Evolutionary conservation across 257 asterid species (phyloP), one percentile per base, ranked within the genome.

Genomic region (Striga asiatica): DNA sequence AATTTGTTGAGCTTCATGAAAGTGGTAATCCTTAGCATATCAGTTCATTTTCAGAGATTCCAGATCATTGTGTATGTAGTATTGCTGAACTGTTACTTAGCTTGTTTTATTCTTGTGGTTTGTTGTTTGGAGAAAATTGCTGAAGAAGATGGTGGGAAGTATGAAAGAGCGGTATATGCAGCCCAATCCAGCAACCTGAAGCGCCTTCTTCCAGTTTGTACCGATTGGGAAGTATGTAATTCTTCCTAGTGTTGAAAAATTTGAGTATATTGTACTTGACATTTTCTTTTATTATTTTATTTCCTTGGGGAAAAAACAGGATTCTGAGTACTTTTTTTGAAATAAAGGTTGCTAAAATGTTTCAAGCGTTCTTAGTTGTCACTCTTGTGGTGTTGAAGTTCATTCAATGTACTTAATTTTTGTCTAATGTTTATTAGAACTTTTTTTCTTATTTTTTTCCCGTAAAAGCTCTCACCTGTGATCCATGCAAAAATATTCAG

Each of bases 131-230:
- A 92, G 99, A 82, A 76, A 88, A 92, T 92, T 67, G 93, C 97
- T 43, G 93, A 76, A 76, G 91, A 84, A 81, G 96, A 81, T 50
- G 94, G 97, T 31, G 94, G 91, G 34, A 88, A 88, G 56, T 92
- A 82, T 66, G 99, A 92, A 71, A 62, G 83, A 54, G 98, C 99
- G 58, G 83, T 88, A 21, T 88, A 88, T 76, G 99, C 97, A 52
- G 78, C 71, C 47, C 93, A 85, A 57, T 84, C 95, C 71, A 81
- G 99, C 83, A 92, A 92, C 79, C 65, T 87, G 72, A 87, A 77
- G 75, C 94, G 93, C 69, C 70, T 88, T 60, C 85, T 92, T 77
- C 91, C 99, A 32, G 85, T 88, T 69, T 92, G 99, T 76, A 74
- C 84, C 22, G 93, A 92, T 68, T 92, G 99, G 99, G 99, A 92